Conservation (phyloP, 805 yeast genomes). For the Yamadazyma scolyti region DNA sequence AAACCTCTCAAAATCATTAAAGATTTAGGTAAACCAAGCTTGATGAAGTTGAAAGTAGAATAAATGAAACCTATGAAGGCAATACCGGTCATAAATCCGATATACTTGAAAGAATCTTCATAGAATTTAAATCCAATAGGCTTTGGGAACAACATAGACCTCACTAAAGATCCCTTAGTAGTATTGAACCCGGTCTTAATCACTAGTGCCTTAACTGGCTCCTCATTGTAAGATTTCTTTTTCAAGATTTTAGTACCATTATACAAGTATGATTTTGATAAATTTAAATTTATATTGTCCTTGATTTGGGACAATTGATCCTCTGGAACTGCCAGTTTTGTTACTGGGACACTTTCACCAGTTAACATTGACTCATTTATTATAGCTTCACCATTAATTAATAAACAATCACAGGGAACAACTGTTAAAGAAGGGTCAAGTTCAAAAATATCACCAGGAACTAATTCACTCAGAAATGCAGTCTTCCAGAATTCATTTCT, state of each 20-base stretch:
- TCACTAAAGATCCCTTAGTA: constrained; percentile 87
- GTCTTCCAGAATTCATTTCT: constrained; percentile 93
- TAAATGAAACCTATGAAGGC: constrained; percentile 82
- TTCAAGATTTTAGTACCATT: constrained; percentile 88
- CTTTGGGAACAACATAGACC: constrained; percentile 96
- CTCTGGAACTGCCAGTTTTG: constrained; percentile 65
- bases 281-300: constrained; percentile 58
- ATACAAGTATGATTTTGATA: constrained; percentile 75
- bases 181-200: constrained; percentile 91
- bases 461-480: constrained; percentile 69
- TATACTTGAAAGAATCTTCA: constrained; percentile 90
- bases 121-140: constrained; percentile 93
- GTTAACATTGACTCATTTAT: constrained; percentile 98
- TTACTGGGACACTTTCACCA: constrained; percentile 96
- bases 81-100: constrained; percentile 87
- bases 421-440: constrained; percentile 73
- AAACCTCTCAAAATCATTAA: constrained; percentile 83
- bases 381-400: constrained; percentile 89
- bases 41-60: constrained; percentile 78
- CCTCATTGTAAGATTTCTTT: constrained; percentile 68
- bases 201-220: constrained; percentile 82
- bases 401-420: constrained; percentile 86
- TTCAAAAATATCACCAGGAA: constrained; percentile 95
- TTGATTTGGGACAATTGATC: constrained; percentile 58
- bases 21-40: constrained; percentile 64